These are phyloP conservation scores for Testicularia cyperi DNA, from an alignment of 1,284 basidiomycete species.

Conservation along the genomic window DNA sequence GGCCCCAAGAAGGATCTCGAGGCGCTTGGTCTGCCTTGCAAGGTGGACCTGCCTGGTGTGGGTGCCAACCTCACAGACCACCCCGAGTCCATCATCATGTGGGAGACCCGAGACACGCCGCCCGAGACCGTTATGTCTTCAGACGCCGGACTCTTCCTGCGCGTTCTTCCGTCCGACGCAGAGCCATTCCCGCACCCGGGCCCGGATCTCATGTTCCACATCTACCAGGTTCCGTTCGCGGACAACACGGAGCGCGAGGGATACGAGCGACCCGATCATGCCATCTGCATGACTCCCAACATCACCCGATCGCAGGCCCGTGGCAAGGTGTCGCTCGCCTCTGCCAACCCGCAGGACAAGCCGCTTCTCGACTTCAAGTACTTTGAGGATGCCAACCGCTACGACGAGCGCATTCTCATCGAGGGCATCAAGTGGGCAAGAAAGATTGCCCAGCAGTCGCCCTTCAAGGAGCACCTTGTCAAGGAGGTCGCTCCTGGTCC, in stretches of 20 bases:
- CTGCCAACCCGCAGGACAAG: slow-evolving; percentile 61
- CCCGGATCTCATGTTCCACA: slow-evolving; percentile 60
- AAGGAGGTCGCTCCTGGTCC: slow-evolving; percentile 62
- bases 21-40: slow-evolving; percentile 61
- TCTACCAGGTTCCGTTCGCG: slow-evolving; percentile 57
- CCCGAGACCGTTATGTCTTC: slow-evolving; percentile 60
- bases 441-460: slow-evolving; percentile 62
- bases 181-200: slow-evolving; percentile 53
- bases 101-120: slow-evolving; percentile 58
- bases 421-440: slow-evolving; percentile 66
- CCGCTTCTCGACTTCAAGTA: slow-evolving; percentile 65
- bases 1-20: slow-evolving; percentile 63
- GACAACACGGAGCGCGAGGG: slow-evolving; percentile 59
- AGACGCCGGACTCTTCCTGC: slow-evolving; percentile 59
- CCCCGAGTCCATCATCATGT: slow-evolving; percentile 59
- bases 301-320: slow-evolving; percentile 62
- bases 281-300: slow-evolving; percentile 62
- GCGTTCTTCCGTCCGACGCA: slow-evolving; percentile 41
- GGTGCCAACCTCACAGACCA: slow-evolving; percentile 67
- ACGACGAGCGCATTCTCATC: slow-evolving; percentile 64
- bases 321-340: slow-evolving; percentile 60
- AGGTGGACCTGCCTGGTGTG: slow-evolving; percentile 64
- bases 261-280: slow-evolving; percentile 57
- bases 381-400: slow-evolving; percentile 63
- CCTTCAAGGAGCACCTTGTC: slow-evolving; percentile 61